Conservation (phyloP, 768 basidiomycete genomes). For the Trametes coccinea region DNA sequence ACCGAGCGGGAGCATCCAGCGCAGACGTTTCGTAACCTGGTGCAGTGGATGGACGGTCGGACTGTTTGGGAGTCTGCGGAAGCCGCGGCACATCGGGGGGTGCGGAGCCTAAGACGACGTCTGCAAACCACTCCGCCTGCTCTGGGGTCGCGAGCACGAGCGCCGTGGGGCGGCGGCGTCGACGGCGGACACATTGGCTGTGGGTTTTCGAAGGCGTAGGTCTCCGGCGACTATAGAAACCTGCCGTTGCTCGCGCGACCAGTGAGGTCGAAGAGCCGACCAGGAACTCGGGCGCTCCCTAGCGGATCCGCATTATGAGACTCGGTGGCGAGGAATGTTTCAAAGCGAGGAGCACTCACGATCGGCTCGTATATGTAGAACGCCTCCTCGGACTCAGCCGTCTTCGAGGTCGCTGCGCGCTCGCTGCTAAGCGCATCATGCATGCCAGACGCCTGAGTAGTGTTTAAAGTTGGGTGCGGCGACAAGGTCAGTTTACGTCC, state of each 20-base stretch:
- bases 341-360: slow-evolving; percentile 10
- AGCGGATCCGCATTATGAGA: neutral
- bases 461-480: neutral
- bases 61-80: neutral
- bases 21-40: neutral
- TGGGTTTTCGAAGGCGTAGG: neutral
- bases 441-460: slow-evolving; percentile 1
- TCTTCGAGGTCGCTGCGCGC: neutral
- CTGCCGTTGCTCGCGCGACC: slow-evolving; percentile 13
- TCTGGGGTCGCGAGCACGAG: slow-evolving; percentile 14
- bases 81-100: neutral
- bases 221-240: slow-evolving; percentile 16
- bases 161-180: slow-evolving; percentile 13
- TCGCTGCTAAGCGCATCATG: neutral
- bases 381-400: neutral
- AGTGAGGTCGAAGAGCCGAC: slow-evolving; percentile 23
- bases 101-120: slow-evolving; percentile 1
- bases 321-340: neutral
- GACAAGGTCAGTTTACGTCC: neutral
- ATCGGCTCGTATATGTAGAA: slow-evolving; percentile 22
- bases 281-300: slow-evolving; percentile 26
- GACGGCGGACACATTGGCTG: neutral
- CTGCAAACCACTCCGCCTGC: slow-evolving; percentile 12
- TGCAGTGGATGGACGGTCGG: neutral
- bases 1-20: neutral